Conservation (phyloP, 306 rosid genomes). For the Hippophae rhamnoides region DNA sequence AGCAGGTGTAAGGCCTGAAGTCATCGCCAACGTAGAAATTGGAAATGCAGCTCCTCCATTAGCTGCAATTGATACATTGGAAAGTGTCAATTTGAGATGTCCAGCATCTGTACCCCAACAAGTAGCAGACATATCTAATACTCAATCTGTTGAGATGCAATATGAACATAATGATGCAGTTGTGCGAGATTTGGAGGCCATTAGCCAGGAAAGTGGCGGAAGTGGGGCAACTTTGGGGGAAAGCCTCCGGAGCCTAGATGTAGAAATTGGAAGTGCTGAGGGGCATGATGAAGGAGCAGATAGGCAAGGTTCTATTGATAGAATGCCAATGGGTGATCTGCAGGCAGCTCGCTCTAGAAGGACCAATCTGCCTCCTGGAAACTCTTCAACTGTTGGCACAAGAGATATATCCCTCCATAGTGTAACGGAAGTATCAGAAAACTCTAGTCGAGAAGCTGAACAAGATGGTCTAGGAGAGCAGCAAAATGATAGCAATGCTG, state of each 20-base stretch:
- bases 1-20: constrained; percentile 37
- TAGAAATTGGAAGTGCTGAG: constrained; percentile 95
- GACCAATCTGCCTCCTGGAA: constrained; percentile 46
- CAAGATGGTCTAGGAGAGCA: constrained; percentile 68
- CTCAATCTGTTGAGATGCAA: constrained; percentile 74
- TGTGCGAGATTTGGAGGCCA: constrained; percentile 89
- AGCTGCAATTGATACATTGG: constrained; percentile 24
- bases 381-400: constrained; percentile 49
- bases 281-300: constrained; percentile 95
- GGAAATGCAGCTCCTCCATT: constrained; percentile 21
- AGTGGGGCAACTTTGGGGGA: constrained; percentile 98
- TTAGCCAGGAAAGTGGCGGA: constrained; percentile 95
- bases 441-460: constrained; percentile 86
- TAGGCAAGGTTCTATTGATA: constrained; percentile 71
- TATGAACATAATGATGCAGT: constrained; percentile 69
- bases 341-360: constrained; percentile 75
- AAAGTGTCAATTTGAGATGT: constrained; percentile 35
- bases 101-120: constrained; percentile 40
- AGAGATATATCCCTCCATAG: constrained; percentile 86
- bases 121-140: constrained; percentile 30
- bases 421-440: constrained; percentile 87
- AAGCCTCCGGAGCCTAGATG: constrained; percentile 95
- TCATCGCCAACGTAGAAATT: constrained; percentile 38
- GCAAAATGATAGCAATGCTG: constrained; percentile 61
- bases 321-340: constrained; percentile 56